Evolutionary conservation across 1,139 yeast genomes (phyloP).

Genomic region (Geotrichum bryndzae): DNA sequence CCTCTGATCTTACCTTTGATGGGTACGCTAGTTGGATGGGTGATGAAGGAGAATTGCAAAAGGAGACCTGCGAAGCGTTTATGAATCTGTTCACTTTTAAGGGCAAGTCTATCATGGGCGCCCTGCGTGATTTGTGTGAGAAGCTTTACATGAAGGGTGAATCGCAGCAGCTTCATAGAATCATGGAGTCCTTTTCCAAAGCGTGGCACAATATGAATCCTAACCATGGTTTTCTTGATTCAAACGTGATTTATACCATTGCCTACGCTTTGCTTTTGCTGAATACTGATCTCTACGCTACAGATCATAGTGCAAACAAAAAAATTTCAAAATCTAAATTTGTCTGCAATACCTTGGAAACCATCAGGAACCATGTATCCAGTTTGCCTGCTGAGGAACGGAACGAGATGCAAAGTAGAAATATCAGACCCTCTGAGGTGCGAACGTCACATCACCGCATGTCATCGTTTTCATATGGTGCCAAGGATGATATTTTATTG

Average conservation of each 20-base stretch:
- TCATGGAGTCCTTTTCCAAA: slow-evolving; percentile 61
- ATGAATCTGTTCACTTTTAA: slow-evolving; percentile 32
- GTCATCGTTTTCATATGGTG: slow-evolving; percentile 16
- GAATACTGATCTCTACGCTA: slow-evolving; percentile 42
- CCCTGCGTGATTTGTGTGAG: slow-evolving; percentile 58
- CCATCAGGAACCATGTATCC: slow-evolving; percentile 21
- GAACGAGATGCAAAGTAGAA: not conserved
- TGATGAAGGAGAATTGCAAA: slow-evolving; percentile 23
- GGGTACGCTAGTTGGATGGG: slow-evolving; percentile 33
- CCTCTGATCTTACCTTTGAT: slow-evolving; percentile 24
- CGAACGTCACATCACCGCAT: slow-evolving; percentile 11
- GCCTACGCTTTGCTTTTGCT: slow-evolving; percentile 66
- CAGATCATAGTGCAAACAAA: slow-evolving; percentile 32
- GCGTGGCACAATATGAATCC: slow-evolving; percentile 55
- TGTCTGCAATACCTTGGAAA: slow-evolving; percentile 28
- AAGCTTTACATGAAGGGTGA: slow-evolving; percentile 71
- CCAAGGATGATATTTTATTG: slow-evolving; percentile 21
- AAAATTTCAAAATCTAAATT: slow-evolving; percentile 35
- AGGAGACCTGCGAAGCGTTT: slow-evolving; percentile 26
- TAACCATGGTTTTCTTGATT: slow-evolving; percentile 44
- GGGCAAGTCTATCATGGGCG: slow-evolving; percentile 36
- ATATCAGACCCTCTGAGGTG: not conserved
- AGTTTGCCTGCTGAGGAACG: not conserved
- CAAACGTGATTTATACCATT: slow-evolving; percentile 63
- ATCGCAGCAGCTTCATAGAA: slow-evolving; percentile 71